Evolutionary conservation across 2,329 filamentous ascomycete species (phyloP).

Genomic region (Emmonsiellopsis sp.): DNA sequence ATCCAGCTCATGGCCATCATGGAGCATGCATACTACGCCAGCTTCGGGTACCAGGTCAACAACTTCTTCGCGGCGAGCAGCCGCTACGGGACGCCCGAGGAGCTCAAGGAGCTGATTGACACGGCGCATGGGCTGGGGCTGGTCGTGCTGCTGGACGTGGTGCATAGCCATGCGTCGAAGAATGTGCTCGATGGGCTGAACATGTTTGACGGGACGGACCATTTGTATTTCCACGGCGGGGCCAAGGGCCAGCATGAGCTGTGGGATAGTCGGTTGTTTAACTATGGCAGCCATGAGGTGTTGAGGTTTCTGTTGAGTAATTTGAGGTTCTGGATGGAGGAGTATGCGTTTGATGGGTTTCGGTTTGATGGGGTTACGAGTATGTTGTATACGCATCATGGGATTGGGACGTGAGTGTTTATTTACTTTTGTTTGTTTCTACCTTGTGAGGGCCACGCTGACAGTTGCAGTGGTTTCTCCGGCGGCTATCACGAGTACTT

Average conservation of each 20-base stretch:
- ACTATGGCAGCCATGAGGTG: conserved; percentile 92
- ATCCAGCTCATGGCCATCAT: conserved; percentile 99
- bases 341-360: conserved; percentile 94
- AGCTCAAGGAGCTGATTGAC: conserved; percentile 92
- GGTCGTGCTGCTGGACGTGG: conserved; percentile 84
- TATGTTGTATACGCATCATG: conserved; percentile 94
- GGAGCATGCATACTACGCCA: conserved; percentile 99
- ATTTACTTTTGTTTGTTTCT: background rate
- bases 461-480: conserved; percentile 65
- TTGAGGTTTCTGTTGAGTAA: conserved; percentile 94
- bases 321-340: conserved; percentile 97
- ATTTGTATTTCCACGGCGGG: conserved; percentile 91
- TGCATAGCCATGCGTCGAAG: conserved; percentile 96
- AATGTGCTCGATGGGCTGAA: conserved; percentile 94
- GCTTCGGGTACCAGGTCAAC: conserved; percentile 97
- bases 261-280: conserved; percentile 96
- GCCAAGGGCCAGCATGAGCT: conserved; percentile 76
- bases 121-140: conserved; percentile 87
- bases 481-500: conserved; percentile 99
- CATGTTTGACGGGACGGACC: conserved; percentile 88
- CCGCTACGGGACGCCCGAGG: conserved; percentile 85
- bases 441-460: background rate
- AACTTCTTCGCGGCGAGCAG: conserved; percentile 98
- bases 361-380: conserved; percentile 96
- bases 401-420: conserved; percentile 80